Percentiles rank a stretch among this genome's conserved stretches.
Evolutionary conservation across 306 rosid species (phyloP).

Genomic region (Neltuma alba): DNA sequence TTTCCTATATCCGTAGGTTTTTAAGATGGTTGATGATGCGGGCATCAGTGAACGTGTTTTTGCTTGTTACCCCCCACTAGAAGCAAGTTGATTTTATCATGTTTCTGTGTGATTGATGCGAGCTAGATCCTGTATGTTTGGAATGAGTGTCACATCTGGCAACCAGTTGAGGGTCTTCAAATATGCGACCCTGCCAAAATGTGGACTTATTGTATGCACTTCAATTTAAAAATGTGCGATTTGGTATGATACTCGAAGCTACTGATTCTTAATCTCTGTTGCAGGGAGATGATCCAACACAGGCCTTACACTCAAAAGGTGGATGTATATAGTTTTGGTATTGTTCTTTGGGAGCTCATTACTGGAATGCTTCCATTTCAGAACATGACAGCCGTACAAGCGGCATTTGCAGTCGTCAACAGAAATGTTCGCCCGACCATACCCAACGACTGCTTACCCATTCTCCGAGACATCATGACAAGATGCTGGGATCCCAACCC

Average conservation of each 20-base stretch:
- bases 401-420: constrained; percentile 98
- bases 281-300: constrained; percentile 99
- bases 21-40: neutral
- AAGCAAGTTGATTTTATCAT: too few relatives aligned
- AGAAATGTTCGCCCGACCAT: constrained; percentile 80
- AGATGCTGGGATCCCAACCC: constrained; percentile 99
- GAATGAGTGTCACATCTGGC: neutral
- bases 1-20: neutral
- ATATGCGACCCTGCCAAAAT: constrained; percentile 7
- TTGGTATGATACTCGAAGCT: constrained; percentile 21
- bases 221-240: neutral
- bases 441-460: constrained; percentile 86
- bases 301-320: constrained; percentile 98
- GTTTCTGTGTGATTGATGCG: neutral
- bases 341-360: constrained; percentile 97
- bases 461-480: constrained; percentile 90
- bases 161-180: neutral
- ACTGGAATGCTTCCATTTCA: constrained; percentile 97
- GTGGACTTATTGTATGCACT: neutral
- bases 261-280: constrained; percentile 29
- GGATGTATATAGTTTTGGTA: constrained; percentile 96
- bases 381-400: constrained; percentile 99
- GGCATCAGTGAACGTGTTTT: neutral
- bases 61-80: too few relatives aligned
- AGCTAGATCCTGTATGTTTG: neutral